Evolutionary conservation across 2,329 filamentous ascomycete genomes (phyloP), one percentile per base, ranked within the genome.

Genomic region (Biscogniauxia sp.): DNA sequence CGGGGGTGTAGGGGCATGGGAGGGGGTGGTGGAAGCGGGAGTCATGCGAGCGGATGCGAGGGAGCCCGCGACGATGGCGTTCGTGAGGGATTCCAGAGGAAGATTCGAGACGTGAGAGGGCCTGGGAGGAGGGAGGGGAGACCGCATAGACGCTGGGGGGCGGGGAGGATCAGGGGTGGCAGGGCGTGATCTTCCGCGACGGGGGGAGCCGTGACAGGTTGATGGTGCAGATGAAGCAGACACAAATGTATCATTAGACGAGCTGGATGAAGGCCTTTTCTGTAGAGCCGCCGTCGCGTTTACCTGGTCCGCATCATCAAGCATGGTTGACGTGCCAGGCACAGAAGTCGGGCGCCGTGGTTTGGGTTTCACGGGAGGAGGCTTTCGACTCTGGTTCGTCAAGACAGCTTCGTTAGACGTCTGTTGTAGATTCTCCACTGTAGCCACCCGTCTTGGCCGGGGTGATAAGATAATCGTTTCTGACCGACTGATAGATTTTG

Each of bases 21-120:
- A 78, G 67, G 75, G 73, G 56, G 76, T 59, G 51, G 6, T 79
- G 59, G 28, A 32, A 32, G 26, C 9, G 7, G 76, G 23, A 74
- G 68, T 66, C 73, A 74, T 71, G 64, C 86, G 84, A 1, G 87
- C 81, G 0, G 89, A 86, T 5, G 91, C 91, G 0, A 93, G 79
- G 23, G 88, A 90, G 1, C 89, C 87, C 1, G 90, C 90, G 68
- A 93, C 83, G 60, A 93, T 92, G 64, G 91, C 91, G 68, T 86
- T 85, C 13, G 89, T 87, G 7, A 93, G 82, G 0, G 87, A 87
- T 61, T 88, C 83, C 9, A 91, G 80, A 0, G 83, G 82, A 26
- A 88, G 79, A 56, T 69, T 76, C 23, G 75, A 71, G 20, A 70
- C 64, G 62, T 51, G 58, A 63, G 25, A 59, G 59, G 55, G 55